Evolutionary conservation across 441 rosid species (phyloP), one percentile per base, ranked within the genome.

Genomic region (Raphanus hybrid): DNA sequence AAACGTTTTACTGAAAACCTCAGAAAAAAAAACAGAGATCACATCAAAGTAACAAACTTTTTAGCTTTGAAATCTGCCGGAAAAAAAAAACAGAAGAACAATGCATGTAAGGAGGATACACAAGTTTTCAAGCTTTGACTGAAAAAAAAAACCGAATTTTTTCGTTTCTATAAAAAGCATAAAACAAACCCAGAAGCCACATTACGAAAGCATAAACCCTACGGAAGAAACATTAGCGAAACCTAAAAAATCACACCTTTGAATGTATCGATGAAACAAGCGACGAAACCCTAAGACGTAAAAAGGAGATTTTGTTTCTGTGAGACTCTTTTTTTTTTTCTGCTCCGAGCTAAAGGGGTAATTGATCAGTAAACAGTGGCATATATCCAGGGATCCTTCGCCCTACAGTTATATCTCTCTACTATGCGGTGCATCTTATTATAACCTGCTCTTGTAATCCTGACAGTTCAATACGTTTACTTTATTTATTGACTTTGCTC

Each of bases 121-220:
- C 1, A 45, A 75, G 32, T 8, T 4, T 32, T 11, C 5, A 74
- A 66, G n/a, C 12, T 67, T 32, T 32, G 3, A 27, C 27, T 1
- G 32, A 2, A 50, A 37, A 10, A 27, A 27, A 16, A 12, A 3
- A 3, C n/a, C 7, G 0, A 0, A 1, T 6, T 74, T 58, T 6
- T 41, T 35, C n/a, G 9, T 52, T 34, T 4, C 2, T 9, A 20
- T 3, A 34, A 34, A 34, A 34, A 34, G 7, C 37, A 34, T 34
- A 34, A 34, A 34, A 71, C 23, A 66, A 45, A 48, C 39, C 50
- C 59, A 67, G 73, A 50, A 78, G 35, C 48, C 35, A 78, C 81
- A 78, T 78, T 75, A 52, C 50, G 6, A 54, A 27, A 55, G 3
- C 71, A 58, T 55, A 57, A 41, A 32, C 37, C 8, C 29, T 11